These are phyloP conservation scores for Ascosphaera apis DNA, from an alignment of 2,329 filamentous ascomycete species.

Conservation along the genomic window DNA sequence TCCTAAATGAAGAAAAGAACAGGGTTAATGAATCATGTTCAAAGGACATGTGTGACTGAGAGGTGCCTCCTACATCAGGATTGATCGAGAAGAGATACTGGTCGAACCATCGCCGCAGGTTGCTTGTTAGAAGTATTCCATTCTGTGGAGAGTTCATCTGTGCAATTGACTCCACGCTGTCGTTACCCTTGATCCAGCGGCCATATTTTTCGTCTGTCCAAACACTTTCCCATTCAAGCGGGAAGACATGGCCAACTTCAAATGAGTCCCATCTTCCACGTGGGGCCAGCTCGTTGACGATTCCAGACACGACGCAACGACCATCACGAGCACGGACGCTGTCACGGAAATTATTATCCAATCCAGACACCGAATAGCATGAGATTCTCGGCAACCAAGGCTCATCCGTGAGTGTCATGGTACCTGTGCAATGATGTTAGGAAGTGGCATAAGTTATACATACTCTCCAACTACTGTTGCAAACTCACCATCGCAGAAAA, in stretches of 20 bases:
- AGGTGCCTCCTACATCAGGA: constrained; percentile 6
- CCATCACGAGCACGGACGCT: constrained; percentile 7
- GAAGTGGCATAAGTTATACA: neutral
- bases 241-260: constrained; percentile 10
- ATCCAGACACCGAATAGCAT: constrained; percentile 3
- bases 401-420: constrained; percentile 6
- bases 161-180: constrained; percentile 3
- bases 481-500: constrained; percentile 4
- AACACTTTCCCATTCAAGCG: constrained; percentile 6
- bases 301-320: constrained; percentile 8
- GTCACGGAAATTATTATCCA: constrained; percentile 6
- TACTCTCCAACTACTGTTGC: neutral
- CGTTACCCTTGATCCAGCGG: constrained; percentile 6
- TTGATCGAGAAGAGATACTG: constrained; percentile 6
- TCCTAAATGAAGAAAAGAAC: constrained; percentile 3
- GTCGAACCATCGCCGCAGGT: constrained; percentile 5
- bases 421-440: constrained; percentile 3
- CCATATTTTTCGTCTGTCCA: constrained; percentile 8
- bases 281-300: constrained; percentile 3
- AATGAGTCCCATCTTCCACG: constrained; percentile 5
- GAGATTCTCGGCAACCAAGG: constrained; percentile 4
- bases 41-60: neutral
- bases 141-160: constrained; percentile 7
- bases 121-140: constrained; percentile 3
- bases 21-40: neutral